A percentile compares a stretch with the other conserved stretches of the same genome.
Conservation (phyloP, 1,284 basidiomycete species). For the Pseudozyma thailandica region DNA sequence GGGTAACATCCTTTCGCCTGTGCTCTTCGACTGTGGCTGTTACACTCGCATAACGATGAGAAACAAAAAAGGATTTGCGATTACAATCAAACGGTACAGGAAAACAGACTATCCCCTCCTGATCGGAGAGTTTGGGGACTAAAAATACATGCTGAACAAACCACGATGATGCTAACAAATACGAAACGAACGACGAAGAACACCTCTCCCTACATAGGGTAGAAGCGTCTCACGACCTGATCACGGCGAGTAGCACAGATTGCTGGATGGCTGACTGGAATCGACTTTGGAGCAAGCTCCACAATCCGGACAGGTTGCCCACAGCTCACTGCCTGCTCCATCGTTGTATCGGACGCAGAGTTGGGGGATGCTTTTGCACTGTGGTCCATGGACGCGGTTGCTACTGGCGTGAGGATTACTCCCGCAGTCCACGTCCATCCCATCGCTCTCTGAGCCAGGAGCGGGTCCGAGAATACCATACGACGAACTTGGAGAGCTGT, state of each 20-base stretch:
- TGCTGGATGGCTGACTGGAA: slow-evolving; percentile 15
- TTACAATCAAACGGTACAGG: too few species aligned
- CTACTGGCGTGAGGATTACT: slow-evolving; percentile 9
- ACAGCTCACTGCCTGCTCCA: slow-evolving; percentile 50
- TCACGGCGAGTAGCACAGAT: slow-evolving; percentile 48
- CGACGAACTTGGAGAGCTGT: slow-evolving; percentile 19
- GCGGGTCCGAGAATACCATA: slow-evolving; percentile 47
- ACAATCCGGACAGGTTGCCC: slow-evolving; percentile 57
- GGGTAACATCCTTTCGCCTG: too few species aligned
- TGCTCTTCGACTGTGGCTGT: too few species aligned
- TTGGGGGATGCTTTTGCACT: slow-evolving; percentile 60
- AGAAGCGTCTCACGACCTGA: slow-evolving; percentile 12
- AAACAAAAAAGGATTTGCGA: too few species aligned
- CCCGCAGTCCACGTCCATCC: slow-evolving; percentile 43
- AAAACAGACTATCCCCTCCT: not conserved
- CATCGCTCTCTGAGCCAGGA: slow-evolving; percentile 8
- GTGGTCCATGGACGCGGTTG: slow-evolving; percentile 33
- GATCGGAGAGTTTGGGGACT: too few species aligned
- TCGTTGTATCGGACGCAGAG: slow-evolving; percentile 56
- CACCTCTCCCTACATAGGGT: slow-evolving; percentile 10
- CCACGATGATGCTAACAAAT: not conserved
- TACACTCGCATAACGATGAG: too few species aligned
- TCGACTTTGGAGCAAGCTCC: slow-evolving; percentile 46
- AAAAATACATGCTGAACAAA: slow-evolving; percentile 9
- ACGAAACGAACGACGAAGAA: not conserved